Evolutionary conservation across 371 early-diverging fungal species (phyloP), one percentile per base, ranked within the genome.

Genomic region (Syncephalastrum contaminatum): DNA sequence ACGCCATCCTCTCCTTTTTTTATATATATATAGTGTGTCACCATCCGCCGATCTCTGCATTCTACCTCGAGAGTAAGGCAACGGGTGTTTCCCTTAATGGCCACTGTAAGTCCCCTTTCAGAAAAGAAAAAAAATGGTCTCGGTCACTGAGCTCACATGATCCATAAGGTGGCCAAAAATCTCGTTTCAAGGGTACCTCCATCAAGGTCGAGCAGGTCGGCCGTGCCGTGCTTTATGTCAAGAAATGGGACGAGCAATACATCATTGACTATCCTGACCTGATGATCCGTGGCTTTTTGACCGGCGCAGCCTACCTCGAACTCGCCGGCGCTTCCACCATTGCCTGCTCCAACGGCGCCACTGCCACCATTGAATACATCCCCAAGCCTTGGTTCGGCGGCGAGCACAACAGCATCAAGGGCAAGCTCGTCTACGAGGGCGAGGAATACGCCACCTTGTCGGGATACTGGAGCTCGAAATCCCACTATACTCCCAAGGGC

Each of bases 1-100:
- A 39, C 3, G 6, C 12, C 18, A 16, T 3, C 25, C 0, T 25
- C 25, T 25, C 25, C 25, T 3, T 25, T 7, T 25, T 7, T 7
- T 25, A 16, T 27, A 39, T 40, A 20, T 19, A n/a, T 44, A 10
- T 47, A 73, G 93, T 95, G 15, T 92, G 93, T 30, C 99, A 98
- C 70, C 97, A 97, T 68, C 99, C 99, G n/a, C 99, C 99, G 12
- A 85, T 84, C 55, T 81, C 83, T 51, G 84, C 82, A 2, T 82
- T 89, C 63, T 88, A 86, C 53, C 66, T 90, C 39, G 89, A 88
- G 64, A 82, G 88, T 64, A 77, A 78, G 25, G 70, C 80, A 54
- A 73, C 79, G 4, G 85, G 85, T 39, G 79, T 87, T 25, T 81
- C 77, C 20, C 62, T 82, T 49, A 86, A 81, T 59, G 89, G 85